Percentiles rank a stretch among this genome's conserved stretches.
These are phyloP conservation scores for Annulohypoxylon bovei DNA, from an alignment of 495 filamentous ascomycete species.

Conservation along the genomic window DNA sequence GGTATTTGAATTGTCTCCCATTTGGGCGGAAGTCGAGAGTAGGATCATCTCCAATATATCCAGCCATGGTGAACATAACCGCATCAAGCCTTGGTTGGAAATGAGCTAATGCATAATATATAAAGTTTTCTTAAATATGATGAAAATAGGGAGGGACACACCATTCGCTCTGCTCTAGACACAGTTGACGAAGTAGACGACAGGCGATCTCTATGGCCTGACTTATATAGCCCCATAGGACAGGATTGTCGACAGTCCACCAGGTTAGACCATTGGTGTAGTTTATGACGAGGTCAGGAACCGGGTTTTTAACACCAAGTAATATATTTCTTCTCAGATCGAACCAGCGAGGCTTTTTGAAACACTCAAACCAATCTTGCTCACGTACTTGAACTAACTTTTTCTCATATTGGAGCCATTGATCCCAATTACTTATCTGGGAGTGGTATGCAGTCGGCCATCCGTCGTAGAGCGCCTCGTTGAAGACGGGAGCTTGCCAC, in stretches of 20 bases:
- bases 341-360: not conserved
- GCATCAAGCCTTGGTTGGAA: slow-evolving; percentile 15
- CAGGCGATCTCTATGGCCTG: not conserved
- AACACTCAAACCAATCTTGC: slow-evolving; percentile 10
- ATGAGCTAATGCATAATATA: slow-evolving; percentile 2
- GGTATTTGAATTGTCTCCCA: not conserved
- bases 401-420: not conserved
- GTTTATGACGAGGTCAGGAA: not conserved
- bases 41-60: not conserved
- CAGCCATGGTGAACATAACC: not conserved
- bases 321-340: slow-evolving; percentile 9
- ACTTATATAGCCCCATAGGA: not conserved
- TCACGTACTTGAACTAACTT: not conserved
- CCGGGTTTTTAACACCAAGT: not conserved
- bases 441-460: not conserved
- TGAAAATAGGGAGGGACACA: not conserved
- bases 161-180: slow-evolving; percentile 12
- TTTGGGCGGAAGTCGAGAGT: not conserved
- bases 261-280: slow-evolving; percentile 2
- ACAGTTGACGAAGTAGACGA: slow-evolving; percentile 3
- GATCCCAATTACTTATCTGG: not conserved
- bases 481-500: not conserved
- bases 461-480: not conserved
- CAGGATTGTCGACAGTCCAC: slow-evolving; percentile 22
- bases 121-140: no score